These are phyloP conservation scores for Hypsizygus ulmarius DNA, from an alignment of 1,284 basidiomycete genomes.

Conservation along the genomic window DNA sequence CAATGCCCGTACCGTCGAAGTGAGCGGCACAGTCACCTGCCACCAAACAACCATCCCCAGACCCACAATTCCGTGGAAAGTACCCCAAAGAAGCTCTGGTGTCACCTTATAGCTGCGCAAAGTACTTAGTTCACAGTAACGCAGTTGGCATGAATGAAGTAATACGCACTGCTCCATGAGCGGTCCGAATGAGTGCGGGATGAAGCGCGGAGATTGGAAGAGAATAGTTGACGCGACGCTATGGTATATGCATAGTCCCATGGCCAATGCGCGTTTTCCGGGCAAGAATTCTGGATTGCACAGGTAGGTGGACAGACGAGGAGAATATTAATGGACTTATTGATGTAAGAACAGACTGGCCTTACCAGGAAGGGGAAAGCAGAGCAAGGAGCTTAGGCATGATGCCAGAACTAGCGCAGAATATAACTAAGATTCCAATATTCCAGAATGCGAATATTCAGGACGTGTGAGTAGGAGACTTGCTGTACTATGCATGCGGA, in stretches of 20 bases:
- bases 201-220: conserved; percentile 74
- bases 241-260: conserved; percentile 76
- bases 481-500: not conserved
- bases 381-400: conserved; percentile 58
- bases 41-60: conserved; percentile 71
- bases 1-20: conserved; percentile 40
- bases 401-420: conserved; percentile 56
- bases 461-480: not conserved
- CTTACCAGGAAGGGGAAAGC: conserved; percentile 62
- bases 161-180: conserved; percentile 55
- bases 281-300: conserved; percentile 68
- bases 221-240: conserved; percentile 70
- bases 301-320: not conserved
- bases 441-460: not conserved
- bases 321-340: too few species aligned
- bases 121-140: conserved; percentile 2
- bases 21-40: conserved; percentile 62
- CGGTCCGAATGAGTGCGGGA: conserved; percentile 68
- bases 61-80: conserved; percentile 63
- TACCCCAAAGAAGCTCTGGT: conserved; percentile 68
- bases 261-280: conserved; percentile 78
- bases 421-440: conserved; percentile 48
- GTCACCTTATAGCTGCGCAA: conserved; percentile 52
- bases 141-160: not conserved
- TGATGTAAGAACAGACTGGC: too few species aligned